A percentile compares a stretch with the other conserved stretches of the same genome.
phyloP scores from a whole-genome alignment of 1,284 basidiomycete species.

The Trametes pubescens region DNA sequence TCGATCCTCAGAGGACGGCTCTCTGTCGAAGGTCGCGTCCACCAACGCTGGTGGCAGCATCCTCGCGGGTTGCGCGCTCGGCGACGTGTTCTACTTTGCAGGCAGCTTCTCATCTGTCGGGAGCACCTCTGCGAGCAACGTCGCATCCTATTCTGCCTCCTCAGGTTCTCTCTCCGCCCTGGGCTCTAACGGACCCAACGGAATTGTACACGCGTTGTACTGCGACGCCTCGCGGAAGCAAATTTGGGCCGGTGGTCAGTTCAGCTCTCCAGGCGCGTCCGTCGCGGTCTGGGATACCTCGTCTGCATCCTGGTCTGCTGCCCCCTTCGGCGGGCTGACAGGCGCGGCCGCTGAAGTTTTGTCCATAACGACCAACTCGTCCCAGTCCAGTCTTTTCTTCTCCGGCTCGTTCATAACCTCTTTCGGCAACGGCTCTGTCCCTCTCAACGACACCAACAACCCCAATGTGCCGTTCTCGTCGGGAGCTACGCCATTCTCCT shows the following conservation, averaged over 20 bases:
- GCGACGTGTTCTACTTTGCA: constrained; percentile 73
- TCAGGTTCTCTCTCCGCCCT: constrained; percentile 67
- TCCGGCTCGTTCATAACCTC: constrained; percentile 86
- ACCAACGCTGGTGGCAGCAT: constrained; percentile 78
- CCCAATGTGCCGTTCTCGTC: constrained; percentile 79
- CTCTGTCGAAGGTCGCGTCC: constrained; percentile 68
- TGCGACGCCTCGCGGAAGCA: constrained; percentile 79
- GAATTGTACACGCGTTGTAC: constrained; percentile 77
- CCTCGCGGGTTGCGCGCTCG: constrained; percentile 68
- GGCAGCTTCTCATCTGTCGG: constrained; percentile 80
- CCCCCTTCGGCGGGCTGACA: constrained; percentile 85
- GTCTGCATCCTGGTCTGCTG: constrained; percentile 72
- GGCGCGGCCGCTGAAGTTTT: constrained; percentile 75
- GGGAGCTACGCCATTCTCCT: constrained; percentile 87
- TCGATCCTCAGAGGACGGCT: constrained; percentile 64
- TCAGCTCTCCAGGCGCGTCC: constrained; percentile 73
- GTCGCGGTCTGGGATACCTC: constrained; percentile 84
- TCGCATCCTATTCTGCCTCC: constrained; percentile 77
- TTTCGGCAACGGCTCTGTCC: constrained; percentile 66
- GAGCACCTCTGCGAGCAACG: constrained; percentile 64
- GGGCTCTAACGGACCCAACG: constrained; percentile 71
- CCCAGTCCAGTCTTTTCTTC: constrained; percentile 83
- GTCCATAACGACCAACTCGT: constrained; percentile 80
- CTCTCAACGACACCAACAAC: constrained; percentile 71
- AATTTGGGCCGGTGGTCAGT: constrained; percentile 89